These are phyloP conservation scores for Endogone sp. DNA, from an alignment of 192 early-diverging fungal species.

Conservation along the genomic window DNA sequence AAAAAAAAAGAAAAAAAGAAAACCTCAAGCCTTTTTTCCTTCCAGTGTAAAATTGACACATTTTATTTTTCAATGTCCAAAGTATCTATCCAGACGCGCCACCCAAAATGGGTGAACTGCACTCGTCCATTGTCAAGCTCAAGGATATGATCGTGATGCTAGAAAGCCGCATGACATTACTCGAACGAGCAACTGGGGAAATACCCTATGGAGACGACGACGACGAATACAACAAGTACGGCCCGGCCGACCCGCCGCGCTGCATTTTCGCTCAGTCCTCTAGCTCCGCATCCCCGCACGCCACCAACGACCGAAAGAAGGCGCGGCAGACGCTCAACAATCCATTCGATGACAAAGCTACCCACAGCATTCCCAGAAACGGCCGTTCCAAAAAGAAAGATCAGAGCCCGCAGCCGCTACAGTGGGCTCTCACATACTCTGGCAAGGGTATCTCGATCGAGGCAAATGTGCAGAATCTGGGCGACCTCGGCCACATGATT, in stretches of 20 bases:
- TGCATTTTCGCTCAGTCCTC: background rate
- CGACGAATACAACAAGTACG: background rate
- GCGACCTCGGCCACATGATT: background rate
- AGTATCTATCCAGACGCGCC: background rate
- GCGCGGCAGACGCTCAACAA: background rate
- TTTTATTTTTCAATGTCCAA: background rate
- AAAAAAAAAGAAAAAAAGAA: too few species aligned
- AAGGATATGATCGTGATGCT: background rate
- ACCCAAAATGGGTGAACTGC: conserved; percentile 1
- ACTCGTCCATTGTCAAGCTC: background rate
- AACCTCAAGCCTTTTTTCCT: too few species aligned
- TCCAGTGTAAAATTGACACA: too few species aligned
- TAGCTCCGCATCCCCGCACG: background rate
- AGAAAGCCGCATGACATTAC: background rate
- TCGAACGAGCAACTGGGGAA: background rate
- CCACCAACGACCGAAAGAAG: background rate
- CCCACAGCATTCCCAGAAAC: background rate
- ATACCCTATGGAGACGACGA: background rate
- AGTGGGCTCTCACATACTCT: background rate
- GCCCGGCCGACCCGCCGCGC: background rate
- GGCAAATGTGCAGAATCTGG: conserved; percentile 1
- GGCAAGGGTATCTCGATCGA: conserved; percentile 4
- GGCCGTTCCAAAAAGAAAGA: background rate
- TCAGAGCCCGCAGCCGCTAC: background rate
- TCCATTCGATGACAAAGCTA: background rate